Conservation (phyloP, 129 eudicot species). For the Kitagawia praeruptora region DNA sequence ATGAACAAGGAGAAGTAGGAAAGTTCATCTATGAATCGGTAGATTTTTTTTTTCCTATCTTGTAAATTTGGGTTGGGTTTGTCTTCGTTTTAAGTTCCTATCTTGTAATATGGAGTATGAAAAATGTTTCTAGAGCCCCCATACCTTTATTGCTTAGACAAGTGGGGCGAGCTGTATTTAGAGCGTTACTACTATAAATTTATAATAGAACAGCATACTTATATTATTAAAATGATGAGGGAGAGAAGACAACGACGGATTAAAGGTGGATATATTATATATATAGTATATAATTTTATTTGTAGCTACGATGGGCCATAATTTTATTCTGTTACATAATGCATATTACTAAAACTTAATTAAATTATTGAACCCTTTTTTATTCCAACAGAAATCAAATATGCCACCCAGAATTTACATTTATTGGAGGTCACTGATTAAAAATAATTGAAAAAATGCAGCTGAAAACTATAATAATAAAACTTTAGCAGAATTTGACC, state of each 20-base stretch:
- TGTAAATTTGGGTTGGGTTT: neutral
- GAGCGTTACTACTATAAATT: no score
- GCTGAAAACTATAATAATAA: no score
- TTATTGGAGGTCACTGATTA: no score
- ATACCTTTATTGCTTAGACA: neutral
- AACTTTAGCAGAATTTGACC: no score
- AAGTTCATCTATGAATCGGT: neutral
- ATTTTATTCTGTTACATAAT: no score
- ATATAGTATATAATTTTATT: no score
- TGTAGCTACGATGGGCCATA: neutral
- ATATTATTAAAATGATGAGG: neutral
- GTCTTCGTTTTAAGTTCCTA: neutral
- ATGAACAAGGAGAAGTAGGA: neutral
- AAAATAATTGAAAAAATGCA: no score
- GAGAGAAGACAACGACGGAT: neutral
- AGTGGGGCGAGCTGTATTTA: neutral
- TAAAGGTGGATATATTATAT: no score
- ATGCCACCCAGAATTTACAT: no score
- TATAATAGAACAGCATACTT: neutral
- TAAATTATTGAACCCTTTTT: no score
- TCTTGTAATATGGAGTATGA: slow-evolving; percentile 1
- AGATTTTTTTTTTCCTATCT: neutral
- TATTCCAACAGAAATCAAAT: no score
- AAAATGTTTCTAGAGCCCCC: neutral
- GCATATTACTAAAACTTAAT: no score